A percentile compares a stretch with the other conserved stretches of the same genome.
Conservation (phyloP, 352 stramenopile species). For the Phytophthora meadii region DNA sequence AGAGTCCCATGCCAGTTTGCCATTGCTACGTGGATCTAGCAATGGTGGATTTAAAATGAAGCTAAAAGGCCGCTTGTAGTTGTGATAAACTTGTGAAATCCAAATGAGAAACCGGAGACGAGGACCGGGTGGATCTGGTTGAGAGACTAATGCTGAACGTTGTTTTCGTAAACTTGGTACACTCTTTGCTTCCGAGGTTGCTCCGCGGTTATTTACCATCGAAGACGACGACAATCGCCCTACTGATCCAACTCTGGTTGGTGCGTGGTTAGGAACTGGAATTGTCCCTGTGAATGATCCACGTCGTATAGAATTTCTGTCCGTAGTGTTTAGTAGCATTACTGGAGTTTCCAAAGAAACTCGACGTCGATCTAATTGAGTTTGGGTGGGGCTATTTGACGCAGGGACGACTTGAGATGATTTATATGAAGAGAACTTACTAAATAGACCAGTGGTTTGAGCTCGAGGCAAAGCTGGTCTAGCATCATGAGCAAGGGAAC, state of each 20-base stretch:
- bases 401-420: slow-evolving; percentile 17
- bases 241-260: slow-evolving; percentile 19
- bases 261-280: slow-evolving; percentile 19
- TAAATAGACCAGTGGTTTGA: slow-evolving; percentile 1
- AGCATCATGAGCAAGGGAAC: slow-evolving; percentile 8
- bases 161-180: slow-evolving; percentile 14
- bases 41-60: slow-evolving; percentile 46
- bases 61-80: slow-evolving; percentile 35
- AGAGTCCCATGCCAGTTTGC: slow-evolving; percentile 69
- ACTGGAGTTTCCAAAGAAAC: background rate
- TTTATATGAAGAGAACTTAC: slow-evolving; percentile 11
- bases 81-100: slow-evolving; percentile 49
- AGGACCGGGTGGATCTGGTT: slow-evolving; percentile 19
- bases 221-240: slow-evolving; percentile 27
- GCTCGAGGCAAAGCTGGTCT: slow-evolving; percentile 3
- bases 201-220: slow-evolving; percentile 24
- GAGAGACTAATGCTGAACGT: slow-evolving; percentile 47
- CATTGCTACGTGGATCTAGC: slow-evolving; percentile 62
- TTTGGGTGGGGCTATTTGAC: background rate
- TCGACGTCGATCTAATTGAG: slow-evolving; percentile 1
- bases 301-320: slow-evolving; percentile 9
- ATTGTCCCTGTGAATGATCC: slow-evolving; percentile 28
- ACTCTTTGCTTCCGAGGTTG: slow-evolving; percentile 18
- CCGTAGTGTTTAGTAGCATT: background rate
- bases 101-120: slow-evolving; percentile 45